Percentiles rank a stretch among this genome's conserved stretches.
Evolutionary conservation across 2,329 filamentous ascomycete species (phyloP).

Genomic region (Alternaria atra): DNA sequence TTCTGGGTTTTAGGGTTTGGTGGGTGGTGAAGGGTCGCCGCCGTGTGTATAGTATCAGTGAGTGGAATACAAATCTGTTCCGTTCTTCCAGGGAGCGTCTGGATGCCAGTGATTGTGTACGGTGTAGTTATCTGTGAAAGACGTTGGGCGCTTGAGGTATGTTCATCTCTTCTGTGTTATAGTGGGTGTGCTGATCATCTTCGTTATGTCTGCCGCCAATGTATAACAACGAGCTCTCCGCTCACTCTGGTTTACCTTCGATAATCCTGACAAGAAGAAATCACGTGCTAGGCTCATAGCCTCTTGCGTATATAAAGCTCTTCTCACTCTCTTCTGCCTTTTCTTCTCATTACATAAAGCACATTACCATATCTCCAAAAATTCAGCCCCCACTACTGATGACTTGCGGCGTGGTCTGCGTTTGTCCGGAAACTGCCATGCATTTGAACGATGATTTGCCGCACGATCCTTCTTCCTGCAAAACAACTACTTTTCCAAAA

Average conservation of each 20-base stretch:
- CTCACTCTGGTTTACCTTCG: too few relatives aligned
- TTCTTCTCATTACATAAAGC: background rate
- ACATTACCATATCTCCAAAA: background rate
- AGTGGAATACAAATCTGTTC: background rate
- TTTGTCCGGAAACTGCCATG: background rate
- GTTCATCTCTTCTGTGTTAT: background rate
- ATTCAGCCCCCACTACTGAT: background rate
- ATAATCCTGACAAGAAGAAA: too few relatives aligned
- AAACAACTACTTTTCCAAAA: background rate
- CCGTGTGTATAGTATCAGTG: background rate
- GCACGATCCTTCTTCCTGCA: background rate
- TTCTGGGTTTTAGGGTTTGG: background rate
- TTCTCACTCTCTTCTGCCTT: too few relatives aligned
- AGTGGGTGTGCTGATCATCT: fast-evolving
- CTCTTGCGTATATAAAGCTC: background rate
- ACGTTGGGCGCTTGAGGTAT: background rate
- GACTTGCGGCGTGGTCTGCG: background rate
- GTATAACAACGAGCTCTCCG: too few relatives aligned
- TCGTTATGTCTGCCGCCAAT: background rate
- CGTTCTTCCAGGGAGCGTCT: background rate
- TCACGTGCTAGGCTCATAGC: background rate
- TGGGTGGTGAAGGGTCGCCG: background rate
- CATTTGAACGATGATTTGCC: background rate
- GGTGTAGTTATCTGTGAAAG: background rate
- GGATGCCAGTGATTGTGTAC: background rate